A percentile compares a stretch with the other conserved stretches of the same genome.
Evolutionary conservation across 2,329 filamentous ascomycete species (phyloP).

Genomic region (Alternaria burnsii): DNA sequence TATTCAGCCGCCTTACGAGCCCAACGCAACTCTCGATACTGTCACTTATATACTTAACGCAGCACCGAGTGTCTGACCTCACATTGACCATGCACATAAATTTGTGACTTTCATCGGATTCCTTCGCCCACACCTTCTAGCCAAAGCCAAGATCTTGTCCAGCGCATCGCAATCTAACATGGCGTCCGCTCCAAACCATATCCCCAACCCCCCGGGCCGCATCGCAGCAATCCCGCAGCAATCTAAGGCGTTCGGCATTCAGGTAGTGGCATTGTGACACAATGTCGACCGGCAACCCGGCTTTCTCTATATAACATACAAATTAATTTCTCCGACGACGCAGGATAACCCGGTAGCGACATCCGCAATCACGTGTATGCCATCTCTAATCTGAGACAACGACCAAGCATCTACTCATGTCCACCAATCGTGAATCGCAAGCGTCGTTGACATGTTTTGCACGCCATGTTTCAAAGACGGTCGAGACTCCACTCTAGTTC

Average conservation of each 20-base stretch:
- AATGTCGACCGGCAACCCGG: slow-evolving; percentile 11
- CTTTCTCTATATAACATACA: slow-evolving; percentile 21
- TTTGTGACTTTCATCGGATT: neutral
- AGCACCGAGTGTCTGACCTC: too few species aligned
- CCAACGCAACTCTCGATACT: neutral
- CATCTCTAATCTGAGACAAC: slow-evolving; percentile 26
- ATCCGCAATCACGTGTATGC: slow-evolving; percentile 30
- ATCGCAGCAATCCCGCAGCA: slow-evolving; percentile 1
- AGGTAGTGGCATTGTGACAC: neutral
- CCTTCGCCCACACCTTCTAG: neutral
- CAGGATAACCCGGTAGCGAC: slow-evolving; percentile 11
- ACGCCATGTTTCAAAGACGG: slow-evolving; percentile 22
- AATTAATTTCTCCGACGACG: slow-evolving; percentile 33
- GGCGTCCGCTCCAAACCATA: slow-evolving; percentile 2
- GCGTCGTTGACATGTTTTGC: slow-evolving; percentile 4
- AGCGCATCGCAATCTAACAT: slow-evolving; percentile 19
- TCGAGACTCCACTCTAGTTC: slow-evolving; percentile 18
- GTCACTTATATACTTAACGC: too few species aligned
- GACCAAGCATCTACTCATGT: slow-evolving; percentile 19
- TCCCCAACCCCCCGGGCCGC: slow-evolving; percentile 2
- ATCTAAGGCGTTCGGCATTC: slow-evolving; percentile 3
- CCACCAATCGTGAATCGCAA: slow-evolving; percentile 30
- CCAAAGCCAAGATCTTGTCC: slow-evolving; percentile 16
- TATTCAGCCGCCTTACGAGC: neutral
- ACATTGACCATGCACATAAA: neutral